Evolutionary conservation across 179 eudicot genomes (phyloP).

Genomic region (Patellifolia procumbens): DNA sequence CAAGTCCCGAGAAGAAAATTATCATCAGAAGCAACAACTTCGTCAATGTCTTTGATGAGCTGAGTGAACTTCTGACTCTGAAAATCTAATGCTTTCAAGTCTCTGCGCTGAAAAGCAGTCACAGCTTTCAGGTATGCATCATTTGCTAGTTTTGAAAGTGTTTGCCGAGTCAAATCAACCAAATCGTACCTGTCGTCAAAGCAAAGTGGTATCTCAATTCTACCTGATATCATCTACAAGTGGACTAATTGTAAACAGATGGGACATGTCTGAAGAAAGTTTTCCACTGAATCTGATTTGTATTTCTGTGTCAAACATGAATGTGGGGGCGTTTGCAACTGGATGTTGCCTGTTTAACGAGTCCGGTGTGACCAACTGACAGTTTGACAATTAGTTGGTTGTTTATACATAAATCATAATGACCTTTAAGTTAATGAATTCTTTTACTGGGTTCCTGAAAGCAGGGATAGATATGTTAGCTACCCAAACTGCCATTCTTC

Average conservation of each 20-base stretch:
- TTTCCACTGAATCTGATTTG: no score
- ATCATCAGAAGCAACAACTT: slow-evolving; percentile 85
- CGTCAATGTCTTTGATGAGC: slow-evolving; percentile 76
- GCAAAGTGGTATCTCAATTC: slow-evolving; percentile 1
- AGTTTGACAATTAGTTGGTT: no score
- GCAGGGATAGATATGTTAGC: no score
- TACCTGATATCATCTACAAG: not conserved
- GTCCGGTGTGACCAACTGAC: no score
- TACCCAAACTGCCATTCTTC: no score
- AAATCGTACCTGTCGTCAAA: slow-evolving; percentile 80
- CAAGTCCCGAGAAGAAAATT: slow-evolving; percentile 92
- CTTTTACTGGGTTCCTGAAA: no score
- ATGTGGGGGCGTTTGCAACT: no score
- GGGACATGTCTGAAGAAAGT: not conserved
- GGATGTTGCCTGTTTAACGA: no score
- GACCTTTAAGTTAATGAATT: no score
- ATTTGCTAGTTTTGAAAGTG: slow-evolving; percentile 88
- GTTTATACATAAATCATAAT: no score
- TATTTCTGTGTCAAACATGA: no score
- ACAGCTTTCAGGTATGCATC: slow-evolving; percentile 76
- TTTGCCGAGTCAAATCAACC: slow-evolving; percentile 96
- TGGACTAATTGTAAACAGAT: not conserved
- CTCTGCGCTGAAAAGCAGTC: slow-evolving; percentile 56
- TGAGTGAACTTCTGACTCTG: slow-evolving; percentile 56
- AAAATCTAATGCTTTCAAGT: slow-evolving; percentile 46